A percentile compares a stretch with the other conserved stretches of the same genome.
Conservation (phyloP, 2,329 filamentous ascomycete genomes). For the Fusarium sp. region DNA sequence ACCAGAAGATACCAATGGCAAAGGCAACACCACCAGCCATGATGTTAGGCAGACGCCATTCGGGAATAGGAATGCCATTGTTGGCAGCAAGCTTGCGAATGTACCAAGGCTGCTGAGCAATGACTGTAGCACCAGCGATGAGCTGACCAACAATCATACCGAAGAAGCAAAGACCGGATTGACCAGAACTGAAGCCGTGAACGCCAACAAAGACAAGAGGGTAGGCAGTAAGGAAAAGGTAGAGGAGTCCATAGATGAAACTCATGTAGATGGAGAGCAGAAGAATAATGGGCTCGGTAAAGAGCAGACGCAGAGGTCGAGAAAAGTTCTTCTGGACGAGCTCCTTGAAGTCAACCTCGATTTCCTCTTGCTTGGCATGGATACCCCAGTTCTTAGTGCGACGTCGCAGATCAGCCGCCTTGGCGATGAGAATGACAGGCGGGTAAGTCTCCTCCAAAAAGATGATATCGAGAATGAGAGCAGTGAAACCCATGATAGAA, state of each 20-base stretch:
- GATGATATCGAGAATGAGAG: constrained; percentile 67
- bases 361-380: constrained; percentile 77
- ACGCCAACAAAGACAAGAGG: constrained; percentile 80
- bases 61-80: constrained; percentile 70
- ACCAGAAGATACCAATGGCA: constrained; percentile 77
- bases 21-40: constrained; percentile 69
- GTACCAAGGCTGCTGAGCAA: constrained; percentile 73
- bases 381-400: constrained; percentile 76
- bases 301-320: constrained; percentile 72
- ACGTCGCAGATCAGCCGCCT: constrained; percentile 69
- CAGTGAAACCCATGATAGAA: constrained; percentile 70
- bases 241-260: constrained; percentile 82
- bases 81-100: constrained; percentile 74
- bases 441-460: constrained; percentile 77
- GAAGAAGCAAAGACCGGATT: constrained; percentile 83
- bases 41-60: constrained; percentile 73
- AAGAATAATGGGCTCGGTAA: constrained; percentile 75
- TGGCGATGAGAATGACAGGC: constrained; percentile 69
- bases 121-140: constrained; percentile 71
- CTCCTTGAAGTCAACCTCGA: constrained; percentile 72
- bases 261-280: constrained; percentile 76
- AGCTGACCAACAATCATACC: constrained; percentile 82
- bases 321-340: constrained; percentile 73
- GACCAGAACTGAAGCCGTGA: constrained; percentile 75
- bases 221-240: constrained; percentile 87